These are phyloP conservation scores for Medicago arabica DNA, from an alignment of 306 rosid species.

Conservation along the genomic window DNA sequence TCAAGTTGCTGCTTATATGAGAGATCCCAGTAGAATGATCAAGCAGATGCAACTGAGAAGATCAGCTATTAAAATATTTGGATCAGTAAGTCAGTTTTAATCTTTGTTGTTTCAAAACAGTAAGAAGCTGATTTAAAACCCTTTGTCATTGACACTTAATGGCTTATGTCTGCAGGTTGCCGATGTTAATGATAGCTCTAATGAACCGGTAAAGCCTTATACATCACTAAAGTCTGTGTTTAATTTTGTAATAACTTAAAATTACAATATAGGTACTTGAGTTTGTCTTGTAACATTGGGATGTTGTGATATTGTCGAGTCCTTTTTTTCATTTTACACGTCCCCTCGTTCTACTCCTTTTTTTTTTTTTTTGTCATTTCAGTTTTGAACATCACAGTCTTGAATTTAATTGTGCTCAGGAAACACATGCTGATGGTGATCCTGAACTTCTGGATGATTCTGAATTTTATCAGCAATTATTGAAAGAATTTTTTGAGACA, in stretches of 20 bases:
- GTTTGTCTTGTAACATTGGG: slow-evolving; percentile 3
- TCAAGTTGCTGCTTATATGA: slow-evolving; percentile 87
- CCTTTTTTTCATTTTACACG: neutral
- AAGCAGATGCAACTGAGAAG: slow-evolving; percentile 80
- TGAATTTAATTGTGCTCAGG: slow-evolving; percentile 52
- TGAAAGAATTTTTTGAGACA: slow-evolving; percentile 85
- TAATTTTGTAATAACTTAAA: neutral
- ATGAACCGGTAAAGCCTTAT: slow-evolving; percentile 54
- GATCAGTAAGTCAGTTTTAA: slow-evolving; percentile 62
- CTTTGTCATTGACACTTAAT: slow-evolving; percentile 37
- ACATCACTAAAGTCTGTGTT: slow-evolving; percentile 18
- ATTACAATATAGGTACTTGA: neutral
- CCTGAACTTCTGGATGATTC: slow-evolving; percentile 88
- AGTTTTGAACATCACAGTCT: slow-evolving; percentile 1
- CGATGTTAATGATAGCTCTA: slow-evolving; percentile 36
- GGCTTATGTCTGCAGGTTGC: slow-evolving; percentile 55
- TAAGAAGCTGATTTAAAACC: slow-evolving; percentile 8
- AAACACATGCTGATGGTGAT: slow-evolving; percentile 60
- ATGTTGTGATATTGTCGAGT: slow-evolving; percentile 1
- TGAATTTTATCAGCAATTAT: slow-evolving; percentile 86
- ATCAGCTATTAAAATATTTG: slow-evolving; percentile 65
- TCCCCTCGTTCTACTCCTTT: neutral
- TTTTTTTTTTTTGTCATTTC: neutral
- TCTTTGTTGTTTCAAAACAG: slow-evolving; percentile 10
- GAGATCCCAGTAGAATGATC: slow-evolving; percentile 92